A percentile compares a stretch with the other conserved stretches of the same genome.
Conservation (phyloP, 257 asterid species). For the Cruciata laevipes region DNA sequence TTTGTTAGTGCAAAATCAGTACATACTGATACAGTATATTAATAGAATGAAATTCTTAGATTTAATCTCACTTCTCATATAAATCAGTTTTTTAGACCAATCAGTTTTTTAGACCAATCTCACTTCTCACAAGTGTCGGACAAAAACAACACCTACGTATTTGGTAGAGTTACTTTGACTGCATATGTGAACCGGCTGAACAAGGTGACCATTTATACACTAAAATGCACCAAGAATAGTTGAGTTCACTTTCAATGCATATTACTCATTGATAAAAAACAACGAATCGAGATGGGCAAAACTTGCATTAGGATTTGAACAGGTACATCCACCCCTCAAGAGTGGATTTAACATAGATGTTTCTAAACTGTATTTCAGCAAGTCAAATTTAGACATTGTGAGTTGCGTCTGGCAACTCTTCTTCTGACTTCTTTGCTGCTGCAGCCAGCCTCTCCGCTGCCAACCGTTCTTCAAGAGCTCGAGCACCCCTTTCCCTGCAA, state of each 20-base stretch:
- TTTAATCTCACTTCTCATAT: too few relatives aligned
- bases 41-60: neutral
- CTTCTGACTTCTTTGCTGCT: constrained; percentile 42
- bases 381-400: constrained; percentile 49
- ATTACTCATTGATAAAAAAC: neutral
- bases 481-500: constrained; percentile 90
- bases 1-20: neutral
- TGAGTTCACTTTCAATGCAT: neutral
- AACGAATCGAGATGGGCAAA: neutral
- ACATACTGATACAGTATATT: neutral
- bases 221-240: neutral
- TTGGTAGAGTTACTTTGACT: too few relatives aligned
- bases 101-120: neutral
- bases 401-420: constrained; percentile 47
- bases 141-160: neutral
- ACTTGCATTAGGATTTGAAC: constrained; percentile 18
- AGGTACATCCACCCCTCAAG: neutral
- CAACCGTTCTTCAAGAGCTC: constrained; percentile 89
- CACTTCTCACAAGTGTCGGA: too few relatives aligned
- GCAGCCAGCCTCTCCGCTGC: constrained; percentile 67
- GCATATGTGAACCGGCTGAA: neutral
- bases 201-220: neutral
- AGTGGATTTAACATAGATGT: constrained; percentile 3
- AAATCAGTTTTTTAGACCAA: neutral
- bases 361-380: neutral